Conservation (phyloP, 768 basidiomycete species). For the Termitomyces sp. region DNA sequence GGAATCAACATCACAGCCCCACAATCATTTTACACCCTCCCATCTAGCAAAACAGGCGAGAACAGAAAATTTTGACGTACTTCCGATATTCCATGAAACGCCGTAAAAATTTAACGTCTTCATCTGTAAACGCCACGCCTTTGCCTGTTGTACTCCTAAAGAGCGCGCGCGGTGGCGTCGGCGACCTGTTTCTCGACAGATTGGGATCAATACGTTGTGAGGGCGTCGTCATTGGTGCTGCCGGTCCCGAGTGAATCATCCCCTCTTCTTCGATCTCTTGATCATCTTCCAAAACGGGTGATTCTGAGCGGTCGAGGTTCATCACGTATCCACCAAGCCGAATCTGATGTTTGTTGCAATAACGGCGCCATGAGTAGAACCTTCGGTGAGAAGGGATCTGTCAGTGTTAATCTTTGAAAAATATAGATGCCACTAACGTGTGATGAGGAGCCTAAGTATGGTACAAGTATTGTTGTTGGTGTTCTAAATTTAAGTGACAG, state of each 20-base stretch:
- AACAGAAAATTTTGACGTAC: conserved; percentile 31
- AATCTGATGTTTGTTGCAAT: conserved; percentile 91
- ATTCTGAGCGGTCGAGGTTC: conserved; percentile 50
- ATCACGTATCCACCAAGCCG: conserved; percentile 82
- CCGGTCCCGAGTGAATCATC: conserved; percentile 27
- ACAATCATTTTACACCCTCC: not conserved
- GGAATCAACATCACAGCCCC: not conserved
- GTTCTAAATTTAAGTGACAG: conserved; percentile 1
- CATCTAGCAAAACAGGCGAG: not conserved
- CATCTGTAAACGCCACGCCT: conserved; percentile 83
- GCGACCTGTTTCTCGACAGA: conserved; percentile 55
- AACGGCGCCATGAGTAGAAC: conserved; percentile 88
- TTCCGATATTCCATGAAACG: conserved; percentile 74
- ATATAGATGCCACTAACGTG: conserved; percentile 45
- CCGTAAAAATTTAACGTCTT: conserved; percentile 73
- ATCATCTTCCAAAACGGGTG: conserved; percentile 37
- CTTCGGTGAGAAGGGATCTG: conserved; percentile 28
- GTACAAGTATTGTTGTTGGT: not conserved
- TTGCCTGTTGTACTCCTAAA: conserved; percentile 86
- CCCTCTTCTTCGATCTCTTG: conserved; percentile 38
- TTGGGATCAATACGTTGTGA: conserved; percentile 13
- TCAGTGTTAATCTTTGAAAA: not conserved
- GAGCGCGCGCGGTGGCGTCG: conserved; percentile 74
- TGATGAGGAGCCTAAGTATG: conserved; percentile 72
- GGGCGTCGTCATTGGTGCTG: conserved; percentile 25